A percentile compares a stretch with the other conserved stretches of the same genome.
Conservation (phyloP, 1,284 basidiomycete species). For the Wallemia ichthyophaga region DNA sequence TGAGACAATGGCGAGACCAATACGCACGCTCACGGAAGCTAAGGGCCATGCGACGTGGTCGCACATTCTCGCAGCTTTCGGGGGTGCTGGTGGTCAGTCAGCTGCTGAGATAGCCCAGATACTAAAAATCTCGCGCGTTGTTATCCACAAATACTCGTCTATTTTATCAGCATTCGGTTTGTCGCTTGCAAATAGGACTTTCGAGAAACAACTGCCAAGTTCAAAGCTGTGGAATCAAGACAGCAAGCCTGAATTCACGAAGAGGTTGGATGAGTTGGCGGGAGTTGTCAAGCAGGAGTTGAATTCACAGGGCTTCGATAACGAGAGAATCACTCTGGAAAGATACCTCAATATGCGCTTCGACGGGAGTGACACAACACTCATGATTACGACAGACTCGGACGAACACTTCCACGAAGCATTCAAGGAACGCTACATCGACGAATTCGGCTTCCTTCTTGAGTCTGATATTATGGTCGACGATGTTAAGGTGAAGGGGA, state of each 20-base stretch:
- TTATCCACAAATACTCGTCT: slow-evolving; percentile 59
- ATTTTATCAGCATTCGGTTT: slow-evolving; percentile 73
- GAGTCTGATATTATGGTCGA: slow-evolving; percentile 57
- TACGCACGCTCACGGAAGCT: slow-evolving; percentile 68
- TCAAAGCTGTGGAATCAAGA: slow-evolving; percentile 19
- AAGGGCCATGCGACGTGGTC: slow-evolving; percentile 52
- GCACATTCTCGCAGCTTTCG: slow-evolving; percentile 66
- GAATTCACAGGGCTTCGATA: slow-evolving; percentile 44
- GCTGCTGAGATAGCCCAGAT: slow-evolving; percentile 58
- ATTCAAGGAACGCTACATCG: slow-evolving; percentile 30
- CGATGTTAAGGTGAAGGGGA: slow-evolving; percentile 48
- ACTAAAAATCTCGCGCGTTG: slow-evolving; percentile 49
- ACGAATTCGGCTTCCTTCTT: slow-evolving; percentile 73
- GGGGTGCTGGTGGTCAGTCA: slow-evolving; percentile 71
- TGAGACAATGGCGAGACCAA: slow-evolving; percentile 25
- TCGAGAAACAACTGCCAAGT: slow-evolving; percentile 58
- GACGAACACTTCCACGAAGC: slow-evolving; percentile 18
- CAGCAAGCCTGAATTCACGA: slow-evolving; percentile 30
- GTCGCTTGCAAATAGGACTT: slow-evolving; percentile 57
- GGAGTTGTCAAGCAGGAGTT: slow-evolving; percentile 41
- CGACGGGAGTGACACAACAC: slow-evolving; percentile 44
- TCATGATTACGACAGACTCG: slow-evolving; percentile 44
- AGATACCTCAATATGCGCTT: slow-evolving; percentile 73
- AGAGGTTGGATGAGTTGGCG: slow-evolving; percentile 22
- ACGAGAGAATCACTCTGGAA: slow-evolving; percentile 35